Percentiles rank a stretch among this genome's conserved stretches.
These are phyloP conservation scores for Withania somnifera DNA, from an alignment of 305 asterid species.

Conservation along the genomic window DNA sequence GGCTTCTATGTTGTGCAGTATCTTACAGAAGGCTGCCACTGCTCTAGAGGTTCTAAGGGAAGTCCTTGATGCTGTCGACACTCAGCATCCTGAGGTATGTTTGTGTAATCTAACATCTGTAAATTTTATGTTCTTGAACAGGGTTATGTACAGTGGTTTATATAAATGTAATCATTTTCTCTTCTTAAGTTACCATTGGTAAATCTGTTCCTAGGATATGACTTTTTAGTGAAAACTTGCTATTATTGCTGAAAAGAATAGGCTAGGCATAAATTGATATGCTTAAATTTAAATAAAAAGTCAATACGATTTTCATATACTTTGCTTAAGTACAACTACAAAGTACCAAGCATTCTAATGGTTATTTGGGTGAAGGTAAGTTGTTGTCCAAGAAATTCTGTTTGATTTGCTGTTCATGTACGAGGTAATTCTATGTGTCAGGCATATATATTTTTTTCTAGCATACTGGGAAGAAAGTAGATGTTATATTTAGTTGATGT, in stretches of 20 bases:
- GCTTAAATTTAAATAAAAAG: no score
- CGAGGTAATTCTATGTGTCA: not conserved
- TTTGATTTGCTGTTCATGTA: not conserved
- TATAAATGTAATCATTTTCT: not conserved
- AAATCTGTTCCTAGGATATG: not conserved
- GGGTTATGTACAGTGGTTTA: not conserved
- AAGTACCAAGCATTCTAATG: no score
- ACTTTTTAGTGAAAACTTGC: not conserved
- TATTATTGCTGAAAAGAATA: not conserved
- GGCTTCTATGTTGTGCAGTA: slow-evolving; percentile 29
- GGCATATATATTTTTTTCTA: not conserved
- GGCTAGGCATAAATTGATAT: no score
- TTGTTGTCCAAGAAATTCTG: not conserved
- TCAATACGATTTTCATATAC: no score
- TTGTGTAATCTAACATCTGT: not conserved
- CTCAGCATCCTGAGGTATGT: slow-evolving; percentile 66
- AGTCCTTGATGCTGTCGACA: slow-evolving; percentile 64
- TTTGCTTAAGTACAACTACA: no score
- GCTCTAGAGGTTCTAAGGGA: slow-evolving; percentile 86
- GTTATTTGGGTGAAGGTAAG: not conserved
- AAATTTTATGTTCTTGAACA: not conserved
- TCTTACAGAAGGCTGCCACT: slow-evolving; percentile 77
- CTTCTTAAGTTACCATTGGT: not conserved
- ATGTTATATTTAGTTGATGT: not conserved
- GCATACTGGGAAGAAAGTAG: not conserved